phyloP scores from a whole-genome alignment of 2,329 filamentous ascomycete species.

The Alternaria ventricosa region DNA sequence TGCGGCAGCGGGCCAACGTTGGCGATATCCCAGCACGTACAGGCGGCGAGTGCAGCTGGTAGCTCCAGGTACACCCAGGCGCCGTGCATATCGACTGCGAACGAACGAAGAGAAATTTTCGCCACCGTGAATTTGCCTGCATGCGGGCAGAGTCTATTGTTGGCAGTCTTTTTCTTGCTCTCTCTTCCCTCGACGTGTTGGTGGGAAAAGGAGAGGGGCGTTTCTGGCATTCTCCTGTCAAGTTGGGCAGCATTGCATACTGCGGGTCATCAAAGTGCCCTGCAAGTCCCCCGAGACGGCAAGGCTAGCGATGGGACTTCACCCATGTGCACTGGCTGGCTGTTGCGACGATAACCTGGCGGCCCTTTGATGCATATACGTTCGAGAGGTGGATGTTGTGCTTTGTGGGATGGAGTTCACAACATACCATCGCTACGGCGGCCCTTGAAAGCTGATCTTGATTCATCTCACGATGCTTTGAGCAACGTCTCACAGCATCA shows the following conservation, averaged over 20 bases:
- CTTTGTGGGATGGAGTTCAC: background rate
- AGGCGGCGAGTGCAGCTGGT: background rate
- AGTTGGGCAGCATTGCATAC: constrained; percentile 14
- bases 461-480: background rate
- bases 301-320: background rate
- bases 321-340: background rate
- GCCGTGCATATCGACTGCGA: background rate
- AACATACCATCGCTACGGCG: background rate
- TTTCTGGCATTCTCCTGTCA: background rate
- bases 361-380: background rate
- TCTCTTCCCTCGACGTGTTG: background rate
- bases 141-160: background rate
- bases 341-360: background rate
- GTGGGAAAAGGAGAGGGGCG: background rate
- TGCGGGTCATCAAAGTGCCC: constrained; percentile 1
- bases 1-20: constrained; percentile 2
- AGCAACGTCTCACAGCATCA: background rate
- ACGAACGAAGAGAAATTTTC: background rate
- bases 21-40: background rate
- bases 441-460: background rate
- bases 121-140: background rate
- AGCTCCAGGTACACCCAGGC: background rate
- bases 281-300: background rate
- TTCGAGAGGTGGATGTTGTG: background rate
- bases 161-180: background rate